phyloP scores from a whole-genome alignment of 352 stramenopile genomes.

The Lagenidium sp. region DNA sequence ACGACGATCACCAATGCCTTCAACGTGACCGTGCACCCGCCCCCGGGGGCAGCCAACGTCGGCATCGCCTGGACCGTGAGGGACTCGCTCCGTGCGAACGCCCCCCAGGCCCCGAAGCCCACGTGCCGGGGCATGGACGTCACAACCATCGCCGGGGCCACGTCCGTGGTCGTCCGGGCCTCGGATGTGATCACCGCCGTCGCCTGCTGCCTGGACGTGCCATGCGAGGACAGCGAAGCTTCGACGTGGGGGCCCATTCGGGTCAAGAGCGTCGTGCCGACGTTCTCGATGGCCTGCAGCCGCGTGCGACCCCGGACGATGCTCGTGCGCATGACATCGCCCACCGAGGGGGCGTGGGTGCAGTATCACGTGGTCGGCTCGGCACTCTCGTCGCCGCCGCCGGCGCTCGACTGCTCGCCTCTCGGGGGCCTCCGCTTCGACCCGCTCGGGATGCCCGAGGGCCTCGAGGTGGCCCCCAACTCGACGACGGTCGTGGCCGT shows the following conservation, averaged over 20 bases:
- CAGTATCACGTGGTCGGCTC: slow-evolving; percentile 12
- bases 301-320: slow-evolving; percentile 13
- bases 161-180: slow-evolving; percentile 15
- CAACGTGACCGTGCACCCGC: slow-evolving; percentile 23
- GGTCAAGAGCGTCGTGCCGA: slow-evolving; percentile 12
- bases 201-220: slow-evolving; percentile 25
- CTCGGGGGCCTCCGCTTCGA: slow-evolving; percentile 1
- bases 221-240: slow-evolving; percentile 14
- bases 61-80: no score
- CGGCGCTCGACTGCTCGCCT: background rate
- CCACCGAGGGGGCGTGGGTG: slow-evolving; percentile 13
- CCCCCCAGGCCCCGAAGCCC: no score
- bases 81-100: no score
- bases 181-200: slow-evolving; percentile 36
- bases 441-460: no score
- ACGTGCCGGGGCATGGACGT: slow-evolving; percentile 6
- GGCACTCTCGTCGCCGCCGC: background rate
- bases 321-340: slow-evolving; percentile 4
- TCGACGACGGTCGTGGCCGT: slow-evolving; percentile 26
- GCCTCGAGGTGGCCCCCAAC: slow-evolving; percentile 10
- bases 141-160: slow-evolving; percentile 1
- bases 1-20: slow-evolving; percentile 39
- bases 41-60: background rate
- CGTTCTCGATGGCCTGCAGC: slow-evolving; percentile 13
- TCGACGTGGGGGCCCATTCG: slow-evolving; percentile 14